Conservation (phyloP, 1,284 basidiomycete genomes). For the Schizophyllum commune region DNA sequence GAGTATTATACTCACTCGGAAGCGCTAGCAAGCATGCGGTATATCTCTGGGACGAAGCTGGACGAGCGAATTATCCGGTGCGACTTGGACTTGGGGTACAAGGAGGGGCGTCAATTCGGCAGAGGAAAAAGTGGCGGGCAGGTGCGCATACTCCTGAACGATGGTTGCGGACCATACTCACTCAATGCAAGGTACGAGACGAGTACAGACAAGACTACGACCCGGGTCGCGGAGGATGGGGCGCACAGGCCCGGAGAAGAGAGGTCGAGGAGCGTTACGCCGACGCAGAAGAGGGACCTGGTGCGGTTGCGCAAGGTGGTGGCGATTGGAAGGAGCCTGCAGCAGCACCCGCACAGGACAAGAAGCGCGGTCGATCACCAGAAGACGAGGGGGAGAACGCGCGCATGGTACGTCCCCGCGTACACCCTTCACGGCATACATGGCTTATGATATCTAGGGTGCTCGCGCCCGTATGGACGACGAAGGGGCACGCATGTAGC, state of each 20-base stretch:
- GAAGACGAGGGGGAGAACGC: slow-evolving; percentile 57
- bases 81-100: slow-evolving; percentile 97
- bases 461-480: slow-evolving; percentile 56
- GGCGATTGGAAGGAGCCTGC: slow-evolving; percentile 72
- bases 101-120: slow-evolving; percentile 96
- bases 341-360: slow-evolving; percentile 17
- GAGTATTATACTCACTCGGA: slow-evolving; percentile 97
- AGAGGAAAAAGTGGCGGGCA: slow-evolving; percentile 96
- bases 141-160: slow-evolving; percentile 28
- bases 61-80: slow-evolving; percentile 98
- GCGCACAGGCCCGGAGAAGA: slow-evolving; percentile 76
- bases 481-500: slow-evolving; percentile 61
- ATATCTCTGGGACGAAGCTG: slow-evolving; percentile 96
- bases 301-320: slow-evolving; percentile 78
- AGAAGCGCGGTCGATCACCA: slow-evolving; percentile 61
- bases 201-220: slow-evolving; percentile 98
- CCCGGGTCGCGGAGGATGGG: slow-evolving; percentile 94
- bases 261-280: slow-evolving; percentile 88
- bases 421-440: slow-evolving; percentile 1
- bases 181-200: slow-evolving; percentile 56
- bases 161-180: background rate
- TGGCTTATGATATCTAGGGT: slow-evolving; percentile 20
- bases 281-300: slow-evolving; percentile 73
- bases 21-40: slow-evolving; percentile 88
- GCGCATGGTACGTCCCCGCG: slow-evolving; percentile 46